Percentiles rank a stretch among this genome's conserved stretches.
These are phyloP conservation scores for Suillus spraguei DNA, from an alignment of 768 basidiomycete species.

Conservation along the genomic window DNA sequence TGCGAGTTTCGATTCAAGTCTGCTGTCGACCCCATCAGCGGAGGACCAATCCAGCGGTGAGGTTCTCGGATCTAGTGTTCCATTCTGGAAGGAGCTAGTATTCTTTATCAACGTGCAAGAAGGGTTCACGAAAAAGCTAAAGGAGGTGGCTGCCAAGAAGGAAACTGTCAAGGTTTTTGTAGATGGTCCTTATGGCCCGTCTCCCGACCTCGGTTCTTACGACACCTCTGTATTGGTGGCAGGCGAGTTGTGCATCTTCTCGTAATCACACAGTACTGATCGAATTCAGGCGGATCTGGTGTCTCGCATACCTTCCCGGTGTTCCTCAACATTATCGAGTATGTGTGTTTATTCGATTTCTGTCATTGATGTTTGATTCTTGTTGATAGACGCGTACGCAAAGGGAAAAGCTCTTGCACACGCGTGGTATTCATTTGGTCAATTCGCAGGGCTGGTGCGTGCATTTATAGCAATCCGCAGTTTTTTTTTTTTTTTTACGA, in stretches of 20 bases:
- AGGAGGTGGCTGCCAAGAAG: constrained; percentile 32
- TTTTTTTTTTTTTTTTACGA: not conserved
- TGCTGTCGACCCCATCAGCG: constrained; percentile 15
- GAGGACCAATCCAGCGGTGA: not conserved
- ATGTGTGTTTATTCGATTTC: constrained; percentile 12
- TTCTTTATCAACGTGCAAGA: constrained; percentile 61
- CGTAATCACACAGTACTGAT: not conserved
- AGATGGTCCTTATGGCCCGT: constrained; percentile 60
- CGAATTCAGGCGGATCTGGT: constrained; percentile 47
- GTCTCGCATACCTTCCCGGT: constrained; percentile 49
- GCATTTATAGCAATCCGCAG: not conserved
- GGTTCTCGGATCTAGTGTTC: not conserved
- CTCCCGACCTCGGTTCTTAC: constrained; percentile 42
- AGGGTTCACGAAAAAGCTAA: constrained; percentile 60
- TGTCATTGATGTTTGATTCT: not conserved
- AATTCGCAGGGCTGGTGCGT: constrained; percentile 47
- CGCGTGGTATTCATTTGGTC: constrained; percentile 56
- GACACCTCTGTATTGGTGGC: constrained; percentile 52
- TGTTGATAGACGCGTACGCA: constrained; percentile 25
- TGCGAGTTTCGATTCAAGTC: constrained; percentile 39
- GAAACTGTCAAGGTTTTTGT: constrained; percentile 47
- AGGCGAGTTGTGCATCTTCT: constrained; percentile 34
- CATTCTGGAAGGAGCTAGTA: constrained; percentile 43
- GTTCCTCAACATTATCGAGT: constrained; percentile 47
- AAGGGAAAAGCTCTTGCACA: constrained; percentile 23